These are phyloP conservation scores for Sporothrix curviconia DNA, from an alignment of 2,329 filamentous ascomycete genomes.

Conservation along the genomic window DNA sequence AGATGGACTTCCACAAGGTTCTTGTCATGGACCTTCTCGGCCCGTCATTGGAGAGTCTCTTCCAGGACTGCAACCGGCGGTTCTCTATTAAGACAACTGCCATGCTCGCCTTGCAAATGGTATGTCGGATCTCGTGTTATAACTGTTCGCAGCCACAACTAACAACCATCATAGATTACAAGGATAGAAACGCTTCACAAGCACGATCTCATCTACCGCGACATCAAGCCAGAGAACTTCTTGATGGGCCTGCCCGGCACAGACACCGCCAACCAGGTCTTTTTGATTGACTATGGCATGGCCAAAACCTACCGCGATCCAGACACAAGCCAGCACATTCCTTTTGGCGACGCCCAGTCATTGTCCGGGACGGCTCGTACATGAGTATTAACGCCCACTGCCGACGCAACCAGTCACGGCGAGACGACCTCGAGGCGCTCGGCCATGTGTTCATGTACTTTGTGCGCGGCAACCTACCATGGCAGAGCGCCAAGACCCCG, in stretches of 20 bases:
- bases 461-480: slow-evolving; percentile 60
- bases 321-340: slow-evolving; percentile 98
- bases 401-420: slow-evolving; percentile 86
- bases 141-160: not conserved
- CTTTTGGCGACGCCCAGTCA: slow-evolving; percentile 92
- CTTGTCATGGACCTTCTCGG: slow-evolving; percentile 21
- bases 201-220: slow-evolving; percentile 96
- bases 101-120: slow-evolving; percentile 21
- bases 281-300: slow-evolving; percentile 99
- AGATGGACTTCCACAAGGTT: slow-evolving; percentile 20
- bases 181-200: slow-evolving; percentile 91
- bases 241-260: slow-evolving; percentile 85
- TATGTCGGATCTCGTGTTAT: not conserved
- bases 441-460: slow-evolving; percentile 75
- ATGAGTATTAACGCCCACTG: slow-evolving; percentile 99
- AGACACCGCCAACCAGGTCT: slow-evolving; percentile 89
- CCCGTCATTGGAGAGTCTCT: slow-evolving; percentile 16
- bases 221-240: slow-evolving; percentile 99
- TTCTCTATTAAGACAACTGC: slow-evolving; percentile 18
- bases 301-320: slow-evolving; percentile 97
- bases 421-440: slow-evolving; percentile 89
- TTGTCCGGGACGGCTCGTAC: slow-evolving; percentile 94
- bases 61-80: slow-evolving; percentile 11
- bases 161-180: slow-evolving; percentile 55
- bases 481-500: slow-evolving; percentile 65